A percentile compares a stretch with the other conserved stretches of the same genome.
Evolutionary conservation across 306 rosid species (phyloP).

Genomic region (Quillaja saponaria): DNA sequence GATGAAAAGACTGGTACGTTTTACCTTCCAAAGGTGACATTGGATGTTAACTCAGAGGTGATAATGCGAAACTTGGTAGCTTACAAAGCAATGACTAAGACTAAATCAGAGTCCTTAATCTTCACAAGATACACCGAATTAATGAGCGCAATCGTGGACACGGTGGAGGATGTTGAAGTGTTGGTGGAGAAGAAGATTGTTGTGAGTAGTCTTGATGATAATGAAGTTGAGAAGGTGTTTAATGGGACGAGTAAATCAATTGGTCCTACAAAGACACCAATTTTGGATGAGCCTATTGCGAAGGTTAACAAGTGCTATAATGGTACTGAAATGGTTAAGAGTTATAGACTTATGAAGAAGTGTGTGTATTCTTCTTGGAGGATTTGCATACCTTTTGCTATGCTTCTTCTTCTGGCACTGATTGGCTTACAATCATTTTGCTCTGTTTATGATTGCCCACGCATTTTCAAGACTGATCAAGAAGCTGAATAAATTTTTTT

Average conservation of each 20-base stretch:
- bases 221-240: conserved; percentile 16
- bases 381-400: not conserved
- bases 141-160: conserved; percentile 32
- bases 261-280: not conserved
- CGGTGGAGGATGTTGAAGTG: conserved; percentile 28
- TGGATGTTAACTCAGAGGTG: conserved; percentile 22
- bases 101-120: conserved; percentile 14
- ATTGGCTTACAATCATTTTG: conserved; percentile 22
- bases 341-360: not conserved
- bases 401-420: conserved; percentile 11
- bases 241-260: conserved; percentile 26
- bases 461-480: not conserved
- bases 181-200: conserved; percentile 1
- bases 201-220: not conserved
- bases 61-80: conserved; percentile 40
- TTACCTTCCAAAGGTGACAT: conserved; percentile 22
- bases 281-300: not conserved
- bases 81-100: conserved; percentile 32
- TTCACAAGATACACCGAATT: conserved; percentile 27
- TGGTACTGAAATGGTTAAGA: not conserved
- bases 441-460: conserved; percentile 22
- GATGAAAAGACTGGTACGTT: not conserved
- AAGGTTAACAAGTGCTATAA: conserved; percentile 4
- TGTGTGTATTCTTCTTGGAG: conserved; percentile 16
- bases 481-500: too few species aligned